Evolutionary conservation across 228 moss, liverwort and hornwort species (phyloP).

Genomic region (Sphagnum fallax): DNA sequence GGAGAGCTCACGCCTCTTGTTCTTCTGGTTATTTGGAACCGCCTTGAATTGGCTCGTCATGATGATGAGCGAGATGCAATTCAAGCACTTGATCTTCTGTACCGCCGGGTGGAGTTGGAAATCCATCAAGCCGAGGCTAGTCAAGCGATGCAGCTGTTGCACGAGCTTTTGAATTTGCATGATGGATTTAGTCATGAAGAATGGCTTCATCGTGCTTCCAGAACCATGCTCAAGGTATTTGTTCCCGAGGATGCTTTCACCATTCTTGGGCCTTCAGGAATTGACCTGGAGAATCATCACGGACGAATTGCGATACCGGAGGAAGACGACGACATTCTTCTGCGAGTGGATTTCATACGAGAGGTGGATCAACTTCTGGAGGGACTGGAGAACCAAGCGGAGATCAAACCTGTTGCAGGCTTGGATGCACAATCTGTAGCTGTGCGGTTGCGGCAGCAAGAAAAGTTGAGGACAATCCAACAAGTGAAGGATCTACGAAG

Average conservation of each 20-base stretch:
- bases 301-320: slow-evolving; percentile 89
- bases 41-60: slow-evolving; percentile 83
- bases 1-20: slow-evolving; percentile 72
- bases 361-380: slow-evolving; percentile 70
- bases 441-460: slow-evolving; percentile 71
- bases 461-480: slow-evolving; percentile 66
- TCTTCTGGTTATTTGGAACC: slow-evolving; percentile 77
- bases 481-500: slow-evolving; percentile 73
- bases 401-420: slow-evolving; percentile 45
- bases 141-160: slow-evolving; percentile 62
- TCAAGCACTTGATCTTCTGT: slow-evolving; percentile 94
- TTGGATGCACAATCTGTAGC: slow-evolving; percentile 65
- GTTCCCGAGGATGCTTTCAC: slow-evolving; percentile 79
- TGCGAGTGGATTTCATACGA: slow-evolving; percentile 84
- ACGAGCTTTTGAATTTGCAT: slow-evolving; percentile 73
- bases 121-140: slow-evolving; percentile 64
- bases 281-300: slow-evolving; percentile 66
- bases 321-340: slow-evolving; percentile 71
- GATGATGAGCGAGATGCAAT: slow-evolving; percentile 87
- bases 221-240: slow-evolving; percentile 68
- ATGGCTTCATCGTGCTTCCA: slow-evolving; percentile 71
- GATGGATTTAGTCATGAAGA: slow-evolving; percentile 80
- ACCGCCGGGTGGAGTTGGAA: slow-evolving; percentile 93
- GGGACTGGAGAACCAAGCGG: slow-evolving; percentile 40
- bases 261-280: slow-evolving; percentile 43